Percentiles rank a stretch among this genome's conserved stretches.
phyloP scores from a whole-genome alignment of 2,329 filamentous ascomycete genomes.

The Neobulgaria alba region DNA sequence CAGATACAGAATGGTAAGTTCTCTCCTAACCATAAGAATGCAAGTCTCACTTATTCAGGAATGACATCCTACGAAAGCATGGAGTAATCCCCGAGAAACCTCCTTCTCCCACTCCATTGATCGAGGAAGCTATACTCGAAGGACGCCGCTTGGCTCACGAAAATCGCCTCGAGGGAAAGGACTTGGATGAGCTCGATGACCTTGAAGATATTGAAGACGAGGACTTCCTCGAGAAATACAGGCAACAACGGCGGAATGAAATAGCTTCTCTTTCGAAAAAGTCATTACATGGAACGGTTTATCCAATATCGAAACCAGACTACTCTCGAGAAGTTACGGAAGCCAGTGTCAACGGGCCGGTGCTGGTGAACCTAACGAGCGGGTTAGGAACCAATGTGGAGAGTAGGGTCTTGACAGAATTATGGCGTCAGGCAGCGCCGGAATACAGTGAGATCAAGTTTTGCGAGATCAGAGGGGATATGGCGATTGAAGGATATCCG shows the following conservation, averaged over 20 bases:
- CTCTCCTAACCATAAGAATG: background rate
- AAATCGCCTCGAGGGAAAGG: slow-evolving; percentile 87
- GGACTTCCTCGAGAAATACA: slow-evolving; percentile 78
- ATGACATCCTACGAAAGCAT: slow-evolving; percentile 95
- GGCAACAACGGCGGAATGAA: slow-evolving; percentile 80
- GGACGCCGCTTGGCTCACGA: slow-evolving; percentile 79
- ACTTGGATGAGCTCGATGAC: slow-evolving; percentile 85
- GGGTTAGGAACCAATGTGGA: slow-evolving; percentile 73
- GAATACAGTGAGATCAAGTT: slow-evolving; percentile 96
- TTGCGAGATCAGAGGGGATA: slow-evolving; percentile 83
- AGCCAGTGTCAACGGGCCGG: slow-evolving; percentile 60
- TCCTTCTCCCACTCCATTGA: slow-evolving; percentile 88
- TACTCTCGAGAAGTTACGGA: slow-evolving; percentile 89
- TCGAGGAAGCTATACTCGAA: slow-evolving; percentile 86
- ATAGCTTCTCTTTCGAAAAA: slow-evolving; percentile 66
- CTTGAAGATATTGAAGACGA: slow-evolving; percentile 96
- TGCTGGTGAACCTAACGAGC: slow-evolving; percentile 76
- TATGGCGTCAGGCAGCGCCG: slow-evolving; percentile 75
- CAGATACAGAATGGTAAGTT: slow-evolving; percentile 88
- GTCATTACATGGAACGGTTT: slow-evolving; percentile 80
- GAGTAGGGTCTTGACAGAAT: slow-evolving; percentile 70
- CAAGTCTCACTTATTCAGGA: slow-evolving; percentile 50
- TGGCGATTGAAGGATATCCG: slow-evolving; percentile 95
- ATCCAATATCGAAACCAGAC: slow-evolving; percentile 89
- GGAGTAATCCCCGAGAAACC: slow-evolving; percentile 97